Evolutionary conservation across 352 stramenopile genomes (phyloP), one percentile per base, ranked within the genome.

Genomic region (Achlya hypogyna): DNA sequence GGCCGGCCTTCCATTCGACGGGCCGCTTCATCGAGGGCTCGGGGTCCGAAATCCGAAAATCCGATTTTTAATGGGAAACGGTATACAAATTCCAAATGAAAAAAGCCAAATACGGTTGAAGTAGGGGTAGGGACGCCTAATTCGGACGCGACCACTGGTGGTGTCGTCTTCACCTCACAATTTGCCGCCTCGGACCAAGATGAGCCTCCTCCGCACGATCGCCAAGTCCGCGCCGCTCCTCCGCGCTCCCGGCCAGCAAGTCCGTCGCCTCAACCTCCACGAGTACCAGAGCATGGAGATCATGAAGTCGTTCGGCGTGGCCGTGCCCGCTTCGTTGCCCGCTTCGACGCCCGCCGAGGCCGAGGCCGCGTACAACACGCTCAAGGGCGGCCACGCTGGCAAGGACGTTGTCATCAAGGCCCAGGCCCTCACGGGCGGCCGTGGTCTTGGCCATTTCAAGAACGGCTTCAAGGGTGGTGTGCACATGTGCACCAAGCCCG

Each of bases 391-490:
- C 70, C 76, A 86, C 54, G 82, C 78, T 28, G 76, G 75, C 25
- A 88, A 91, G 49, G 93, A 98, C 69, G 89, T 97, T 28, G 94
- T 98, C 69, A 98, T 98, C 80, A 96, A 97, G 76, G 92, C 95
- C 20, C 96, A 99, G 87, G 96, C 98, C 35, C 87, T 99, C 0
- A 97, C 95, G 6, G 96, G 96, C 42, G 96, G 96, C 60, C 90
- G 96, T 69, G 96, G 95, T 22, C 85, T 98, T 0, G 96, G 97
- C 42, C 88, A 87, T 64, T 99, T 99, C 74, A 96, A 96, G 73
- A 95, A 98, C 78, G 97, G 96, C 42, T 98, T 99, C 78, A 88
- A 98, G 75, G 96, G 97, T 63, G 96, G 97, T 40, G 96, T 99
- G 31, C 96, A 99, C 79, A 97, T 99, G 84, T 93, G 96, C 69